Evolutionary conservation across 139 green algal species (phyloP), one percentile per base, ranked within the genome.

Genomic region (Astrephomene gubernaculifera): DNA sequence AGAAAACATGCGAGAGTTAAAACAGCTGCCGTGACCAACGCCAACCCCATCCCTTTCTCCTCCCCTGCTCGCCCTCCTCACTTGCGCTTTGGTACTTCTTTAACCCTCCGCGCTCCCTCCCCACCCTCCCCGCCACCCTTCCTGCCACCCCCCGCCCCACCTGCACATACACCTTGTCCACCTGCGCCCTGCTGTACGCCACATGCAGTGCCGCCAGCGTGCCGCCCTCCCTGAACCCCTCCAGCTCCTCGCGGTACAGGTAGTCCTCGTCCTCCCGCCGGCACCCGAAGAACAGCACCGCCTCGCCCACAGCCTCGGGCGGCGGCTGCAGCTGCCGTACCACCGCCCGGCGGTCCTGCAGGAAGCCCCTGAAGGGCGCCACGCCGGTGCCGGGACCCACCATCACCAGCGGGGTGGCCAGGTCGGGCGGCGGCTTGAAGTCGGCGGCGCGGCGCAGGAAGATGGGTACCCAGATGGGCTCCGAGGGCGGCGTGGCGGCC

Each of bases 331-430:
- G 68, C 14, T 19, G 67, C 21, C 39, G 52, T 19, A 90, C 71
- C 35, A 39, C 49, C 27, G 79, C 89, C 9, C 70, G 60, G n/a
- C 89, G 78, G 53, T 88, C 80, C 89, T 98, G 91, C 60, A 98
- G 90, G 87, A 98, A 98, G 35, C 96, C 96, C 35, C 94, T 87
- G 90, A 97, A 97, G 35, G 95, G 95, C 9, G 93, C 92, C 49
- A 98, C 94, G 2, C 96, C 96, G 1, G 96, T 98, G 68, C 96
- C 96, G 0, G 96, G 96, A 2, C 96, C 96, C 19, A 98, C 94
- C 94, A 99, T 97, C 64, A 99, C 86, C 60, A 96, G 63, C 1
- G 96, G 96, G 14, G 70, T 82, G 24, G 79, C 73, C 36, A 96
- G 78, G 76, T 25, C 22, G 36, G 79, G 1, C 0, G 71, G 67